These are phyloP conservation scores for Emmonsia crescens DNA, from an alignment of 2,329 filamentous ascomycete species.

Conservation along the genomic window DNA sequence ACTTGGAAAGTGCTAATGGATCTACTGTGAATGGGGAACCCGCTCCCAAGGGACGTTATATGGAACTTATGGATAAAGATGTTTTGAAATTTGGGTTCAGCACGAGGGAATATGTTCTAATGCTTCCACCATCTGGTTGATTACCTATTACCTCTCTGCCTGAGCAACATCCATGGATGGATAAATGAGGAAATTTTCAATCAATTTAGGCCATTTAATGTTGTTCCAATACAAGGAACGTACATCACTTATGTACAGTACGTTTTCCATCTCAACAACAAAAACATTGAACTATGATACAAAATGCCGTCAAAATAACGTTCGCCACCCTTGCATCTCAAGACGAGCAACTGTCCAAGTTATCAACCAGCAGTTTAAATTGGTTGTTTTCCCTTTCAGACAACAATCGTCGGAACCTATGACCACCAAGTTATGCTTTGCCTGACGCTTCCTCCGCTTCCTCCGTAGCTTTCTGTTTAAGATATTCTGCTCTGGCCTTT, in stretches of 20 bases:
- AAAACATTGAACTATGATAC: background rate
- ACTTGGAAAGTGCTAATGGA: constrained; percentile 87
- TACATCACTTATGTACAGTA: background rate
- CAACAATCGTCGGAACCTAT: background rate
- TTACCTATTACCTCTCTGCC: too few species aligned
- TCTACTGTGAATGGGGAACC: constrained; percentile 68
- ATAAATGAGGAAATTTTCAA: background rate
- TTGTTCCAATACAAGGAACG: background rate
- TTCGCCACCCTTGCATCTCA: background rate
- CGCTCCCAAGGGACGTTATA: constrained; percentile 64
- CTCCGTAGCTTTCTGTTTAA: constrained; percentile 19
- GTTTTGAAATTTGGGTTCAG: constrained; percentile 80
- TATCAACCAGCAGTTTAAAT: background rate
- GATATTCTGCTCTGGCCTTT: constrained; percentile 27
- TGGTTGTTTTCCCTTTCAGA: background rate
- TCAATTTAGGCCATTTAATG: constrained; percentile 5
- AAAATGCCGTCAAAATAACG: background rate
- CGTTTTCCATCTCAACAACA: background rate
- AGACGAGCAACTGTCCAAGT: background rate
- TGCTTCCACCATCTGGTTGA: constrained; percentile 49
- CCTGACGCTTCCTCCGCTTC: constrained; percentile 19
- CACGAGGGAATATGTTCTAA: constrained; percentile 88
- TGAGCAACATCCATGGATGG: background rate
- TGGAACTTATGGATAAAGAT: constrained; percentile 82
- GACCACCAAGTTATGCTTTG: constrained; percentile 11